Evolutionary conservation across 805 yeast genomes (phyloP).

Genomic region (Kuraishia ogatae): DNA sequence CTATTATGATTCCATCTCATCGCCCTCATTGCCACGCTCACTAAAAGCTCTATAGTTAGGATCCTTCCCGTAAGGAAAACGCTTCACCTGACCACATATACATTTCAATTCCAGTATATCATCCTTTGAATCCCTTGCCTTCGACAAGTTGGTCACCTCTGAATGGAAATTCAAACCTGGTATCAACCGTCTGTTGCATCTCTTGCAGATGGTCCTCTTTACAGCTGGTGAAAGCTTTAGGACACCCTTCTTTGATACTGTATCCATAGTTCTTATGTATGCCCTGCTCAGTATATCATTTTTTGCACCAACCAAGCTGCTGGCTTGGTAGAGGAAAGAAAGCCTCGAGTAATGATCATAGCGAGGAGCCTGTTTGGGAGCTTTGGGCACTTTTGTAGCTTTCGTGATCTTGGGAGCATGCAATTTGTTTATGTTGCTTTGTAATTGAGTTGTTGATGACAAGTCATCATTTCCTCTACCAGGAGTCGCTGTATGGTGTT

Average conservation of each 20-base stretch:
- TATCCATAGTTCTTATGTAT: conserved; percentile 44
- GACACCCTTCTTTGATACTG: conserved; percentile 62
- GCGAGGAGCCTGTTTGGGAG: conserved; percentile 36
- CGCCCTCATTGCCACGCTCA: conserved; percentile 17
- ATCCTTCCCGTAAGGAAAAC: conserved; percentile 57
- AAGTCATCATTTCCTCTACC: too few species aligned
- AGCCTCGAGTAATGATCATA: conserved; percentile 53
- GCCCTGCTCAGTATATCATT: conserved; percentile 41
- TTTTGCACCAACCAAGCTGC: conserved; percentile 27
- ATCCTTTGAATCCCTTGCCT: conserved; percentile 18
- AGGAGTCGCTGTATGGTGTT: too few species aligned
- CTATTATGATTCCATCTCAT: not conserved
- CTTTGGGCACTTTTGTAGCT: conserved; percentile 6
- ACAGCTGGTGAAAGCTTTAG: conserved; percentile 52
- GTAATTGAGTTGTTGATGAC: not conserved
- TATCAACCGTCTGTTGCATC: conserved; percentile 43
- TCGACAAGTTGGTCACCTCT: conserved; percentile 34
- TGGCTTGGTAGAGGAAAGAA: conserved; percentile 50
- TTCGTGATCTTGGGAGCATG: conserved; percentile 4
- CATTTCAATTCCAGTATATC: conserved; percentile 47
- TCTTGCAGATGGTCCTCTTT: conserved; percentile 64
- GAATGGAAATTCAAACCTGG: conserved; percentile 37
- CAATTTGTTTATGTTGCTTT: not conserved
- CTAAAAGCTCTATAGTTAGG: conserved; percentile 38
- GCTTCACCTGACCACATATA: conserved; percentile 39